Evolutionary conservation across 2,329 filamentous ascomycete species (phyloP), one percentile per base, ranked within the genome.

Genomic region (Nothophoma quercina): DNA sequence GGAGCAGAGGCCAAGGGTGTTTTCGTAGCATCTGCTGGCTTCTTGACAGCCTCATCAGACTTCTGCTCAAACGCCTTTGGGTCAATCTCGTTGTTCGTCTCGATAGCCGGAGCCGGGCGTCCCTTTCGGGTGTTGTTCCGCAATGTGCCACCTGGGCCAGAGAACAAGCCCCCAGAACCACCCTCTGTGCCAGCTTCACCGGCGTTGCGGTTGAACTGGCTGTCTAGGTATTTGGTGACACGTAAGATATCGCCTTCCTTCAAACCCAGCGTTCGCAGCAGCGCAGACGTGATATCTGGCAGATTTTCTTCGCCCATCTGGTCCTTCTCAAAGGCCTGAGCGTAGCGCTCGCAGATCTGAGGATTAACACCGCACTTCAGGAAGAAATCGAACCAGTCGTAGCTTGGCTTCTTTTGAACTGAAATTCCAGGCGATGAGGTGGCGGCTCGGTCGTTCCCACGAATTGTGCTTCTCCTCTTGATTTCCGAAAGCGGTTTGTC

Each of bases 331-430:
- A 99, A 99, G 2, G 91, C 91, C 68, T 92, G 90, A 1, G 93
- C 88, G 70, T 99, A 99, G 47, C 95, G 85, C 76, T 98, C 93
- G 75, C 95, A 99, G 36, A 96, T 87, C 52, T 96, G 91, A 40
- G 93, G 90, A 35, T 92, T 89, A 64, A 98, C 91, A 38, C 96
- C 93, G 72, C 92, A 96, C 58, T 88, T 87, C 32, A 99, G 79
- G 81, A 99, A 99, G 78, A 99, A 98, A 71, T 97, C 92, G 69
- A 99, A 99, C 95, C 95, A 99, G 73, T 99, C 95, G 72, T 98
- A 96, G 39, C 95, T 88, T 1, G 89, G 81, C 73, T 87, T 88
- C 67, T 82, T 79, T 60, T 88, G 82, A 25, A 91, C 78, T 1
- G 83, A 83, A n/a, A 84, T 87, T 10, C 88, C 88, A 7, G 83